Evolutionary conservation across 768 basidiomycete species (phyloP), one percentile per base, ranked within the genome.

Genomic region (Piloderma croceum): DNA sequence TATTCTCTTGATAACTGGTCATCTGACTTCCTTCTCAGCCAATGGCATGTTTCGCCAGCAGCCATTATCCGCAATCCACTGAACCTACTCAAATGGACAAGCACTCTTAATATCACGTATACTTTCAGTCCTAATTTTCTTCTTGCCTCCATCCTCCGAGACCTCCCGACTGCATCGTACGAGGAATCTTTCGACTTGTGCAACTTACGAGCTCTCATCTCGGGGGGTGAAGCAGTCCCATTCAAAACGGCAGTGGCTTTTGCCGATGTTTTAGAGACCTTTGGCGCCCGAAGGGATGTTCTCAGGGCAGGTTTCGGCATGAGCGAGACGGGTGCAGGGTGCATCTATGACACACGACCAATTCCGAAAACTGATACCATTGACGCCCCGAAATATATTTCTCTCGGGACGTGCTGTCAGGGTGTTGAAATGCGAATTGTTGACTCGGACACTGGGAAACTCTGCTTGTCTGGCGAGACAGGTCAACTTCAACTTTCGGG

Each of bases 251-350:
- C 67, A 2, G 46, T 64, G 7, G 61, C 60, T 11, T 67, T 71
- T 42, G 51, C 54, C n/a, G 57, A 50, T 21, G 42, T 62, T 22
- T 29, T 64, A 15, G 58, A 59, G 42, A 36, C 32, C 1, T 54
- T 52, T 38, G 57, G 59, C 5, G 58, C 60, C 7, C 52, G 48
- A 4, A 46, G 57, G 13, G 43, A 54, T 36, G 58, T 51, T 5
- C 49, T 70, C 11, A 51, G 56, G 21, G 58, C 60, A 34, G 68
- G 64, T 6, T 70, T 70, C 24, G 68, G 69, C 34, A 70, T 70
- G 69, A 69, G 61, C 0, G 70, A 72, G 43, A 72, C 70, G 20
- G 61, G 61, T 60, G 69, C 69, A 13, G 69, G 69, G 9, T 67
- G 61, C 38, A 63, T 69, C 25, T 71, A 70, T 35, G 56, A 68